Base-by-base conservation (phyloP, 805 yeast species). In the Candida insectalens region DNA sequence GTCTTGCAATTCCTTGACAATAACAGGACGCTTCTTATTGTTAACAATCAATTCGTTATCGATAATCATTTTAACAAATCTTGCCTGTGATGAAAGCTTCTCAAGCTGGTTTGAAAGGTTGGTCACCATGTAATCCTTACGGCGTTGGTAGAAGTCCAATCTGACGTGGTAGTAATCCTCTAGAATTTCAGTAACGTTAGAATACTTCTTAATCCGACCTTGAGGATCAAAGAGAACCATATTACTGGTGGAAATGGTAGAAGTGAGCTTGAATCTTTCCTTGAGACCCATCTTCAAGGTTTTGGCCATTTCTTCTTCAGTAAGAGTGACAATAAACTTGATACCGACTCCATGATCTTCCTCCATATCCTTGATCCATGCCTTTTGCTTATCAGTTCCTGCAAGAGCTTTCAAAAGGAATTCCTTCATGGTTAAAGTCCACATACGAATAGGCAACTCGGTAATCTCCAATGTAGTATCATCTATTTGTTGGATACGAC, bases 181-280 rank as follows among this genome's bases (percentile, higher is more conserved):
- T 45, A 92, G 63, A 33, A 92, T 89, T 30, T 85, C 89, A 42
- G 74, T 72, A 2, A 80, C 81, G 32, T 65, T 64, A 9, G 77
- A 81, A 56, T 87, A 92, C 54, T 74, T 84, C 52, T 81, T 82
- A 47, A 92, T 83, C 44, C 88, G 74, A 25, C 96, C 95, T 31
- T 70, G 69, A 3, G 94, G 74, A 60, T 92, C 96, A 60, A 92
- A 92, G 0, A 96, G 94, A 36, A 92, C 96, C 95, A 92, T 88
- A 54, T 92, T 92, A 30, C 79, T 69, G 41, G 84, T 63, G 53
- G 70, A 77, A 27, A 92, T 62, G 5, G 80, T 62, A 0, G 85
- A 65, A 5, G 74, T 62, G 35, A 92, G 67, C 51, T 83, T 87
- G 62, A 92, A 92, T 51, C 87, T 68, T 50, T 85, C 94, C 47